A percentile compares a stretch with the other conserved stretches of the same genome.
These are phyloP conservation scores for Trametes punicea DNA, from an alignment of 768 basidiomycete genomes.

Conservation along the genomic window DNA sequence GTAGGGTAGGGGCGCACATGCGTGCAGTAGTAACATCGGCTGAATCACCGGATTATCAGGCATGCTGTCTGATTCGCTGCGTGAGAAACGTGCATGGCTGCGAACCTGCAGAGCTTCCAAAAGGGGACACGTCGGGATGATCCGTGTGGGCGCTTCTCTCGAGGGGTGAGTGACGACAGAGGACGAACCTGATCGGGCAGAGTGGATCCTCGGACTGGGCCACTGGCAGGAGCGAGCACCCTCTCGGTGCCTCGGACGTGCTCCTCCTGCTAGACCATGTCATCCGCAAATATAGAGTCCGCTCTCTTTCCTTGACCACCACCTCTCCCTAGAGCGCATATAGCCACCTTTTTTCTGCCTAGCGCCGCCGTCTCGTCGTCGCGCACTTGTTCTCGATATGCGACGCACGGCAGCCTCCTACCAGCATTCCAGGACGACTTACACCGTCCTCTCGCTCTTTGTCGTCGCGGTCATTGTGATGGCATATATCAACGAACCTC, in stretches of 20 bases:
- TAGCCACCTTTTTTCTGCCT: background rate
- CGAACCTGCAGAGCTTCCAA: constrained; percentile 7
- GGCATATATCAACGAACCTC: constrained; percentile 28
- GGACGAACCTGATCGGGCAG: background rate
- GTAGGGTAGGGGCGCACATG: constrained; percentile 3
- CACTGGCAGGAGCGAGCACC: background rate
- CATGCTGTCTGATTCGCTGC: background rate
- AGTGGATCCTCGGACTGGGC: background rate
- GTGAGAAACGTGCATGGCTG: constrained; percentile 11
- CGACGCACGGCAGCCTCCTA: constrained; percentile 15
- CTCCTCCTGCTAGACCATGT: background rate
- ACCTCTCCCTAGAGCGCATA: constrained; percentile 2
- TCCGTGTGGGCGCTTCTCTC: background rate
- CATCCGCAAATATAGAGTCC: no score
- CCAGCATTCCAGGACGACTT: constrained; percentile 19
- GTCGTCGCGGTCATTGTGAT: constrained; percentile 42
- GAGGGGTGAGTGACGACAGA: constrained; percentile 3
- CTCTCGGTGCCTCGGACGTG: background rate
- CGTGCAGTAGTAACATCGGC: background rate
- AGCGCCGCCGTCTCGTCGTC: background rate
- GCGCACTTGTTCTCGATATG: background rate
- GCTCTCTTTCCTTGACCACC: background rate
- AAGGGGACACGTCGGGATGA: constrained; percentile 8
- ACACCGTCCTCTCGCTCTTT: constrained; percentile 38
- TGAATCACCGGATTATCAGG: background rate